phyloP scores from a whole-genome alignment of 208 protist genomes.

The Acanthamoeba sp. region DNA sequence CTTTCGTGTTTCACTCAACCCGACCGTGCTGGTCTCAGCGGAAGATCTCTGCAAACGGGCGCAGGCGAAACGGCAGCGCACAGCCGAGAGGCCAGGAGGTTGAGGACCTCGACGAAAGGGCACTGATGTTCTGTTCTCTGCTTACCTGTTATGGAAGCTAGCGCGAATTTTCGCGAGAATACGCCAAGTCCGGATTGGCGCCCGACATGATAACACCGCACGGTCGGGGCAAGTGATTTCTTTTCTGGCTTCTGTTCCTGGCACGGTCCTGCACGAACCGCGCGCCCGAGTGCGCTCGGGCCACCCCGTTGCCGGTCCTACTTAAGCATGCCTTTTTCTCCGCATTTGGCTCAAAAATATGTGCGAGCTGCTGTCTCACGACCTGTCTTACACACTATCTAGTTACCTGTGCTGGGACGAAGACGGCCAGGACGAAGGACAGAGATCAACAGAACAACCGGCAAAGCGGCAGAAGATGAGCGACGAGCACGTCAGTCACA shows the following conservation, averaged over 20 bases:
- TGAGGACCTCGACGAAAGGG: too few relatives aligned
- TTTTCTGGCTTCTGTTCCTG: background rate
- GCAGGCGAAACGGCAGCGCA: too few relatives aligned
- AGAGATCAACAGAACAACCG: background rate
- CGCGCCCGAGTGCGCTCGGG: background rate
- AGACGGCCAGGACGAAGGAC: background rate
- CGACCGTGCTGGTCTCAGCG: too few relatives aligned
- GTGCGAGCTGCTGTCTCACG: too few relatives aligned
- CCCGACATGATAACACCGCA: background rate
- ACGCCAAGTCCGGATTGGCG: background rate
- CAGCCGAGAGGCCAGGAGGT: too few relatives aligned
- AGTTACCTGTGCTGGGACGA: background rate
- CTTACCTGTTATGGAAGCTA: too few relatives aligned
- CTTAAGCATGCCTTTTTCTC: too few relatives aligned
- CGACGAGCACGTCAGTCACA: background rate
- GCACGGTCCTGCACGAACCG: background rate
- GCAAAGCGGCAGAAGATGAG: constrained; percentile 7
- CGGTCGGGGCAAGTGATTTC: background rate
- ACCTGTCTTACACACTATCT: background rate
- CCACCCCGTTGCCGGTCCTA: too few relatives aligned
- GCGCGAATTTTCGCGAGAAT: background rate
- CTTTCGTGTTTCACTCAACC: too few relatives aligned
- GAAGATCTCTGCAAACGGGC: too few relatives aligned
- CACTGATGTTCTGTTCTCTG: too few relatives aligned
- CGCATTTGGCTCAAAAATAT: too few relatives aligned